A percentile compares a stretch with the other conserved stretches of the same genome.
These are phyloP conservation scores for Suhomyces atakaporum DNA, from an alignment of 1,139 yeast species.

Conservation along the genomic window DNA sequence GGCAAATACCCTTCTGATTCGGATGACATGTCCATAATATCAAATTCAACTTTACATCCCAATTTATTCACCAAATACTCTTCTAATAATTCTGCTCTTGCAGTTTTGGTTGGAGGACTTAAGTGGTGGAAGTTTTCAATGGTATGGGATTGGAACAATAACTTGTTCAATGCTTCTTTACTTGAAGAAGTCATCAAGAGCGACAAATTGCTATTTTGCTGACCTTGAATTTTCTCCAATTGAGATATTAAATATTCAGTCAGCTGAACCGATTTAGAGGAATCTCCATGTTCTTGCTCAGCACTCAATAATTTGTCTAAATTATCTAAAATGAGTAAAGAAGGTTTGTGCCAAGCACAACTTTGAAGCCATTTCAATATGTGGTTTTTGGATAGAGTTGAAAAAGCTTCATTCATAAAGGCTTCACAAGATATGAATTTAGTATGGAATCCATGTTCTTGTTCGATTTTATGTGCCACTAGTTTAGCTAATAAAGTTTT, in stretches of 20 bases:
- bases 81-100: conserved; percentile 54
- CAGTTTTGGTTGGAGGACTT: conserved; percentile 68
- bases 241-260: conserved; percentile 48
- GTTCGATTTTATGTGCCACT: conserved; percentile 38
- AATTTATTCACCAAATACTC: conserved; percentile 43
- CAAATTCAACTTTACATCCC: conserved; percentile 42
- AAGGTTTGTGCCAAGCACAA: conserved; percentile 80
- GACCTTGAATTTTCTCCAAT: conserved; percentile 42
- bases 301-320: conserved; percentile 75
- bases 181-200: conserved; percentile 61
- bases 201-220: conserved; percentile 48
- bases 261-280: conserved; percentile 58
- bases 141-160: conserved; percentile 67
- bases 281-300: conserved; percentile 69
- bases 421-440: conserved; percentile 55
- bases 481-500: conserved; percentile 59
- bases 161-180: conserved; percentile 64
- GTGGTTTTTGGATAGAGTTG: conserved; percentile 43
- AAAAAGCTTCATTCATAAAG: conserved; percentile 55
- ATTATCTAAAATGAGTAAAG: conserved; percentile 75
- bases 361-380: conserved; percentile 56
- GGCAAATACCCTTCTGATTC: conserved; percentile 93
- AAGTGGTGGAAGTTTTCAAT: conserved; percentile 65
- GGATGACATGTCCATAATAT: conserved; percentile 67
- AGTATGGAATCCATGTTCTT: conserved; percentile 42